Conservation (phyloP, 2,329 filamentous ascomycete species). For the Tolypocladium ovalisporum region DNA sequence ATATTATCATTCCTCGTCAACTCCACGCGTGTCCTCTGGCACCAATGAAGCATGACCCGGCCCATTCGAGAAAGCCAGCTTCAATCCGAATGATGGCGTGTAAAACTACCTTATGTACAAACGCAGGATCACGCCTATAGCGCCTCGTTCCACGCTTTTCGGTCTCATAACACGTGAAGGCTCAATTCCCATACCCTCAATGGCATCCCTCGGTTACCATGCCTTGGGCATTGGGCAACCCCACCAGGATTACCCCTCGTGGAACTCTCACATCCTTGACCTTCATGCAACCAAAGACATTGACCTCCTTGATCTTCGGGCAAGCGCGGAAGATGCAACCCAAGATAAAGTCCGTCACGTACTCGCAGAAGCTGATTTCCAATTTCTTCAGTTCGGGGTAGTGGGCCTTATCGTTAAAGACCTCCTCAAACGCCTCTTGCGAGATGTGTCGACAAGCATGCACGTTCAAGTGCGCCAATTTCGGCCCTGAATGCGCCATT, state of each 20-base stretch:
- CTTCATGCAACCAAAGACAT: constrained; percentile 57
- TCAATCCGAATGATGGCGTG: not conserved
- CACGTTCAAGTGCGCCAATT: constrained; percentile 61
- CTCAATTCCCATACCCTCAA: constrained; percentile 2
- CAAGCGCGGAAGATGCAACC: constrained; percentile 54
- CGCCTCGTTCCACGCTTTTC: not conserved
- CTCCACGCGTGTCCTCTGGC: not conserved
- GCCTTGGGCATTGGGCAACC: constrained; percentile 46
- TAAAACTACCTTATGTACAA: too few species aligned
- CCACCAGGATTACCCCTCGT: constrained; percentile 43
- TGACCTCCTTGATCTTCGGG: constrained; percentile 46
- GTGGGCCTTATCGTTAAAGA: constrained; percentile 48
- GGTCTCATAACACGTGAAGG: not conserved
- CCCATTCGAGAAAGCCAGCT: not conserved
- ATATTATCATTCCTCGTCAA: not conserved
- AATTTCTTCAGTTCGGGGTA: constrained; percentile 63
- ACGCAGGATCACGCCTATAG: too few species aligned
- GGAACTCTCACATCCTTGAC: constrained; percentile 43
- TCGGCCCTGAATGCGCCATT: constrained; percentile 69
- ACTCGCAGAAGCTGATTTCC: constrained; percentile 67
- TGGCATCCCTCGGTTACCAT: constrained; percentile 45
- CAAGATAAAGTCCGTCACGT: constrained; percentile 54
- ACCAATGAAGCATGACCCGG: not conserved
- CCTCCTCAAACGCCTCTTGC: constrained; percentile 58
- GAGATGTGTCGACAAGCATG: constrained; percentile 76